These are phyloP conservation scores for Didymosphaeria variabile DNA, from an alignment of 2,329 filamentous ascomycete genomes.

Conservation along the genomic window DNA sequence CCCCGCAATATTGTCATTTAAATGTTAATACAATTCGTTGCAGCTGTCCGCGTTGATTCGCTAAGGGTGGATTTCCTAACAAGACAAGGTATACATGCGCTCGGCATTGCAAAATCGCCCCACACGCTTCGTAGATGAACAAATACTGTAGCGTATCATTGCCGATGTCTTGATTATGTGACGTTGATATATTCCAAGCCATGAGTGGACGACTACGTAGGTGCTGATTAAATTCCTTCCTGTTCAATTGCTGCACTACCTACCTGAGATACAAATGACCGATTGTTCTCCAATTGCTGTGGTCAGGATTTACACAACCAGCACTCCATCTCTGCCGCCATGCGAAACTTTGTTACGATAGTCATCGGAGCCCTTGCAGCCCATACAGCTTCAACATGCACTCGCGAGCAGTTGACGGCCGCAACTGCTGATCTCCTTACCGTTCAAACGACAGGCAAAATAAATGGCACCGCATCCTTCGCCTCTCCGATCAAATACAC, in stretches of 20 bases:
- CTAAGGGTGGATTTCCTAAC: neutral
- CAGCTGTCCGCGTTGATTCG: neutral
- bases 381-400: slow-evolving; percentile 32
- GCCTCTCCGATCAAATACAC: slow-evolving; percentile 30
- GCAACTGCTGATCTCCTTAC: slow-evolving; percentile 30
- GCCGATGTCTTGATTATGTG: slow-evolving; percentile 13
- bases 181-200: neutral
- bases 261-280: slow-evolving; percentile 6
- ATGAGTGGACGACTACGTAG: neutral
- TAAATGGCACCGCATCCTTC: slow-evolving; percentile 27
- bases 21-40: neutral
- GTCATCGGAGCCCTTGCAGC: slow-evolving; percentile 18
- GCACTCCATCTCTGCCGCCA: slow-evolving; percentile 10
- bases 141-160: slow-evolving; percentile 8
- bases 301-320: neutral
- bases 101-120: slow-evolving; percentile 6
- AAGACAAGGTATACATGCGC: neutral
- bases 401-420: slow-evolving; percentile 28
- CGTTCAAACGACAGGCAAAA: slow-evolving; percentile 34
- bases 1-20: slow-evolving; percentile 10
- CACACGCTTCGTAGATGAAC: slow-evolving; percentile 9
- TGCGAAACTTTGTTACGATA: slow-evolving; percentile 15
- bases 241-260: neutral
- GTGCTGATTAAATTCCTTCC: neutral
- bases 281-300: neutral